phyloP scores from a whole-genome alignment of 345 rosid species.

The Pistacia vera region DNA sequence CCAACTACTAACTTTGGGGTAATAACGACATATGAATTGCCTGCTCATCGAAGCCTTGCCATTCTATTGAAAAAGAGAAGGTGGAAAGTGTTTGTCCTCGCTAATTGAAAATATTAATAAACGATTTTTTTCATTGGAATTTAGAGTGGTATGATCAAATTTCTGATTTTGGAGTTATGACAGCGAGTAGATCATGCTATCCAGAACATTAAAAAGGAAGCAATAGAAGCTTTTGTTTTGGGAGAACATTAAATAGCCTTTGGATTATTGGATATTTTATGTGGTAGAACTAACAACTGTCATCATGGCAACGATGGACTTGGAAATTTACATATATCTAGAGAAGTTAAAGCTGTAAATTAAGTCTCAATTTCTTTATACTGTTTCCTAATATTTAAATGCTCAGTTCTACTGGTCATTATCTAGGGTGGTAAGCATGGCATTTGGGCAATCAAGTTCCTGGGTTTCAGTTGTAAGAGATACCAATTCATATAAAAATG shows the following conservation, averaged over 20 bases:
- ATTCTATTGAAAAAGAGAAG: not conserved
- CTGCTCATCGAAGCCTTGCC: not conserved
- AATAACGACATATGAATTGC: not conserved
- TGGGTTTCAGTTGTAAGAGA: not conserved
- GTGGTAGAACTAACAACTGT: too few relatives aligned
- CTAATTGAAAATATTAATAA: not conserved
- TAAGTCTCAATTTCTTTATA: not conserved
- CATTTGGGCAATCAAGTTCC: not conserved
- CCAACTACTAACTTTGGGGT: not conserved
- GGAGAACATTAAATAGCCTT: not conserved
- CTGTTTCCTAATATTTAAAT: not conserved
- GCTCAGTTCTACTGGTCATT: not conserved
- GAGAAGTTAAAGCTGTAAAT: too few relatives aligned
- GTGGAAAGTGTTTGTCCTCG: not conserved
- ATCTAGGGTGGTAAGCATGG: not conserved
- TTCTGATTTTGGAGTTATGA: not conserved
- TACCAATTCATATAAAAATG: not conserved
- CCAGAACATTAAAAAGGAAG: not conserved
- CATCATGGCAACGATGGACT: too few relatives aligned
- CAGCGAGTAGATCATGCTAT: not conserved
- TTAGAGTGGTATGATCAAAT: not conserved
- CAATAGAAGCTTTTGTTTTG: not conserved
- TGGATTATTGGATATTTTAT: too few relatives aligned
- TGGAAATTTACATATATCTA: too few relatives aligned
- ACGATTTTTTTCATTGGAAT: not conserved